Evolutionary conservation across 768 basidiomycete genomes (phyloP).

Genomic region (Tylopilus balloui): DNA sequence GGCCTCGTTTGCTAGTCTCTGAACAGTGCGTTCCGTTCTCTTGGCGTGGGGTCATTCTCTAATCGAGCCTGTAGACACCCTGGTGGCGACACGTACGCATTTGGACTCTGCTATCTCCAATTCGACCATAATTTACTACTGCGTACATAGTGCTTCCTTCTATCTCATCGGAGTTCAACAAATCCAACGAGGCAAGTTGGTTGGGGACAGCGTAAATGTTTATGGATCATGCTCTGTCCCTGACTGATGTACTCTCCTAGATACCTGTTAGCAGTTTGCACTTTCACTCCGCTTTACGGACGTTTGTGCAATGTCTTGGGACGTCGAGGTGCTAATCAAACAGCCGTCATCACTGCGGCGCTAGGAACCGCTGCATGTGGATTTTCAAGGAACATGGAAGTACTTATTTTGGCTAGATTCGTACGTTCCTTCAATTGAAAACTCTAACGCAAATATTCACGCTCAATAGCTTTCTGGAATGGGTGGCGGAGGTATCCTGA

Average conservation of each 20-base stretch:
- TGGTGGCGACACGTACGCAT: constrained; percentile 70
- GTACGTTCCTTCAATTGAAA: constrained; percentile 39
- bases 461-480: constrained; percentile 57
- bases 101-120: background rate
- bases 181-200: constrained; percentile 79
- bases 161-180: constrained; percentile 75
- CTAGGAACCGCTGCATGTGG: constrained; percentile 67
- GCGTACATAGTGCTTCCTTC: constrained; percentile 58
- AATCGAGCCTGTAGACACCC: constrained; percentile 44
- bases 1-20: constrained; percentile 36
- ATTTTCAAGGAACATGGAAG: constrained; percentile 62
- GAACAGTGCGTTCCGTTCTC: constrained; percentile 41
- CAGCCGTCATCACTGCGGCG: constrained; percentile 55
- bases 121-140: constrained; percentile 4
- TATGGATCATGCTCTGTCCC: background rate
- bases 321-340: constrained; percentile 61
- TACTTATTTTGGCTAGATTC: constrained; percentile 68
- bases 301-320: constrained; percentile 76
- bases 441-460: background rate
- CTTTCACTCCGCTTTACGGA: constrained; percentile 81
- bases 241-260: constrained; percentile 32
- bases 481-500: constrained; percentile 75
- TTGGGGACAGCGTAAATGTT: constrained; percentile 65
- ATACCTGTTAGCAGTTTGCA: constrained; percentile 73
- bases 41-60: background rate